These are phyloP conservation scores for Debaryomyces subglobosus DNA, from an alignment of 1,139 yeast species.

Conservation along the genomic window DNA sequence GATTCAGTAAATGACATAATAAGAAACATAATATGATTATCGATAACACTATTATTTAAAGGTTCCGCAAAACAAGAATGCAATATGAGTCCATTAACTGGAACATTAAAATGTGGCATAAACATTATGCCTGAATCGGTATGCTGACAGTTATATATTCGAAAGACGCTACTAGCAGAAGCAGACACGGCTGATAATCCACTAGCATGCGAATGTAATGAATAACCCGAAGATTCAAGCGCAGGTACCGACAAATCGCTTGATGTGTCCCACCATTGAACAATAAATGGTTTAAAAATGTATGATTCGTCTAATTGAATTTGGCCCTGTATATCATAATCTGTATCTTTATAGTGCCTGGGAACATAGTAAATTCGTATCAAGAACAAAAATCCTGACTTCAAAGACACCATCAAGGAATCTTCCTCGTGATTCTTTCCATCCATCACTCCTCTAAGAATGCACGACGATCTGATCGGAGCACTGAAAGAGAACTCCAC, in stretches of 20 bases:
- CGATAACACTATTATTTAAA: conserved; percentile 23
- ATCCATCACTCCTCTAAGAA: conserved; percentile 30
- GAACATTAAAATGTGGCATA: conserved; percentile 42
- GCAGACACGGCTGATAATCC: conserved; percentile 46
- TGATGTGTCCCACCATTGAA: conserved; percentile 55
- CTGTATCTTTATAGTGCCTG: conserved; percentile 29
- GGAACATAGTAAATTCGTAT: conserved; percentile 42
- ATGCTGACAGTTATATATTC: conserved; percentile 40
- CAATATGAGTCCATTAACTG: conserved; percentile 44
- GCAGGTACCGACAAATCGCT: conserved; percentile 23
- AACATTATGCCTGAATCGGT: conserved; percentile 42
- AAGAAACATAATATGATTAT: conserved; percentile 39
- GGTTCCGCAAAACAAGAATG: conserved; percentile 50
- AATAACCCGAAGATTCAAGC: conserved; percentile 37
- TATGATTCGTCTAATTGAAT: conserved; percentile 2
- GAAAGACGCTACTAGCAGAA: conserved; percentile 38
- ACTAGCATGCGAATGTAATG: conserved; percentile 35
- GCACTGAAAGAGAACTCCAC: conserved; percentile 37
- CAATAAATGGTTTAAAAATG: conserved; percentile 47
- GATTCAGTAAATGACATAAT: conserved; percentile 38
- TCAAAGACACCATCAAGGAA: conserved; percentile 42
- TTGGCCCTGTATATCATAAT: conserved; percentile 19
- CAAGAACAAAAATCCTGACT: conserved; percentile 46
- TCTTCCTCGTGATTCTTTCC: conserved; percentile 36
- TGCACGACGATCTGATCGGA: conserved; percentile 39